phyloP scores from a whole-genome alignment of 1,139 yeast species.

The Eremothecium cymbalariae region DNA sequence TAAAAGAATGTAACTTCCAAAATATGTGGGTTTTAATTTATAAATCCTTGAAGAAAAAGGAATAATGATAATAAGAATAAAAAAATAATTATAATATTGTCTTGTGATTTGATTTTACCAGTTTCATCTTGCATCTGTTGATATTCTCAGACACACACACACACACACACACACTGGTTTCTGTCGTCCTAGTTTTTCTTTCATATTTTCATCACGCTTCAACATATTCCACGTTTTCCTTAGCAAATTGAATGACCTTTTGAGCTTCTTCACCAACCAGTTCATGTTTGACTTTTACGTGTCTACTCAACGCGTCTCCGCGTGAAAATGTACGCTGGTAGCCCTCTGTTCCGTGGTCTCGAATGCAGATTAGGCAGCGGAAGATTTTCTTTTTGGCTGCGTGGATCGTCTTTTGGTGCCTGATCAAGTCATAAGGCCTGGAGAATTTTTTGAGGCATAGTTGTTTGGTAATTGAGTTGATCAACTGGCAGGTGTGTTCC shows the following conservation, averaged over 20 bases:
- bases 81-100: no score
- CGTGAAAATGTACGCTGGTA: constrained; percentile 74
- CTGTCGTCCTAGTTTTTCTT: neutral
- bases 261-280: constrained; percentile 61
- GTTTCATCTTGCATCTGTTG: neutral
- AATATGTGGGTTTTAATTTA: no score
- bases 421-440: constrained; percentile 84
- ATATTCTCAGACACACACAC: constrained; percentile 1
- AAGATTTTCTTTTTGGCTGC: constrained; percentile 79
- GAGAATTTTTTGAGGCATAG: constrained; percentile 79
- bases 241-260: constrained; percentile 64
- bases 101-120: neutral
- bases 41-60: no score
- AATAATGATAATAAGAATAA: no score
- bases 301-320: constrained; percentile 91
- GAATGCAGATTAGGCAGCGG: constrained; percentile 79
- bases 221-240: constrained; percentile 63
- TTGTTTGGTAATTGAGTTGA: constrained; percentile 52
- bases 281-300: constrained; percentile 81
- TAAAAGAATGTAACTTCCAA: no score
- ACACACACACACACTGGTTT: constrained; percentile 2
- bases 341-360: constrained; percentile 37
- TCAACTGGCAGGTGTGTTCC: constrained; percentile 50
- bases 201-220: constrained; percentile 13
- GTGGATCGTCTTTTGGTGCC: constrained; percentile 96